Base-by-base conservation (phyloP, 2,329 filamentous ascomycete species). In the Aureobasidium sp. region DNA sequence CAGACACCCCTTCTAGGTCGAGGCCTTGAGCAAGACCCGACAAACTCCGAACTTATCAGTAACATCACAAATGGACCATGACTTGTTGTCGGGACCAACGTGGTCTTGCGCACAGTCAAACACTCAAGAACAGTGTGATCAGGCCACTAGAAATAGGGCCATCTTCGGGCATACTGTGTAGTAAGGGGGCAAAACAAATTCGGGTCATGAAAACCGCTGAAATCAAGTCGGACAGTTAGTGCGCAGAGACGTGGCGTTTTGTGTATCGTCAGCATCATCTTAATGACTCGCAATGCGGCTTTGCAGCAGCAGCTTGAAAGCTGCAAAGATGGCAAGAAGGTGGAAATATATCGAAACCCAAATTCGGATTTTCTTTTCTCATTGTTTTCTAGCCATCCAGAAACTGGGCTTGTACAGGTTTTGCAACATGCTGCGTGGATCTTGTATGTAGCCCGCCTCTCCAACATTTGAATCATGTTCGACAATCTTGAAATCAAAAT, bases 381-480 rank as follows among this genome's bases (percentile, higher is more conserved):
- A 66, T 48, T 45, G 61, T 77, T 96, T 99, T 65, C 87, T 84
- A 37, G 90, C 93, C 31, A 96, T 80, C 94, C 94, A 99, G 65
- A 89, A 86, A 61, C 86, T 89, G 17, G 90, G 90, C 64, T 80
- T 81, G 73, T 97, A 99, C 6, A 84, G 82, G 62, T 88, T 94
- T 72, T 88, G 87, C 68, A 97, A 77, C 90, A 99, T 94, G 70
- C 91, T 96, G 58, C 85, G 78, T 15, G 82, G 76, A 70, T 97
- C 90, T 68, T 91, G 89, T 52, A 97, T 94, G 71, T 99, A 99
- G 8, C 91, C 91, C 8, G 69, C 67, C 71, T 87, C 79, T 55
- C 82, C 81, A 66, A 78, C 81, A 70, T 90, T 85, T 20, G 62
- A 41, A n/a, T 60, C 41, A 49, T 72, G 70, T 63, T 72, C 68